phyloP scores from a whole-genome alignment of 2,329 filamentous ascomycete species.

The Botryosphaeria dothidea region DNA sequence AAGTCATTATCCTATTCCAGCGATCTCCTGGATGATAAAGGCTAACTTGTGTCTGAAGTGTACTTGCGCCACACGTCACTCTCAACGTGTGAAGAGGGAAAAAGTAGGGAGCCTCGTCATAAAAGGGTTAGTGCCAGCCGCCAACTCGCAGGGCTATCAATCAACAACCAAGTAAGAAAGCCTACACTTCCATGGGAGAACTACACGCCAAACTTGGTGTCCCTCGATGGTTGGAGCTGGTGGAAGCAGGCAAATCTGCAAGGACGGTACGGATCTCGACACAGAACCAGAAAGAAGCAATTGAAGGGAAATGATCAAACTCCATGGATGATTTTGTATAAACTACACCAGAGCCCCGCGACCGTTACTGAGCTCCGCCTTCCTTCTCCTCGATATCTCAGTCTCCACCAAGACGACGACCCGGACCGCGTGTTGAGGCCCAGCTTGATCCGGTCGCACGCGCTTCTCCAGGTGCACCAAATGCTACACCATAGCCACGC shows the following conservation, averaged over 20 bases:
- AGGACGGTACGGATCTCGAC: background rate
- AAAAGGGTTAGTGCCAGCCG: background rate
- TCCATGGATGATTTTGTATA: background rate
- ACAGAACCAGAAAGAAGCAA: background rate
- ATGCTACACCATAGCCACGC: constrained; percentile 10
- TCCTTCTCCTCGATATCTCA: background rate
- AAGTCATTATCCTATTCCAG: background rate
- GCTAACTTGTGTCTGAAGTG: background rate
- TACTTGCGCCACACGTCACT: background rate
- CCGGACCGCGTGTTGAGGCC: constrained; percentile 5
- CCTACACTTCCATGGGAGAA: too few species aligned
- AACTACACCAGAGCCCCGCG: background rate
- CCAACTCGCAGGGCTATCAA: too few species aligned
- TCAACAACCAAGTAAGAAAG: too few species aligned
- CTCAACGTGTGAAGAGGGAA: background rate
- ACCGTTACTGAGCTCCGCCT: too few species aligned
- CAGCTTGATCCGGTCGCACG: constrained; percentile 13
- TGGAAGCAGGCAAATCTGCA: background rate
- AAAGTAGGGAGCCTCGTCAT: background rate
- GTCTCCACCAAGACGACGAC: constrained; percentile 18
- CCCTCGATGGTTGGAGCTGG: background rate
- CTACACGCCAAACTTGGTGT: too few species aligned
- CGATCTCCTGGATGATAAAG: background rate
- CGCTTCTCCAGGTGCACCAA: constrained; percentile 7
- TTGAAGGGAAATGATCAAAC: too few species aligned